Evolutionary conservation across 495 filamentous ascomycete genomes (phyloP).

Genomic region (Cairneyella variabilis): DNA sequence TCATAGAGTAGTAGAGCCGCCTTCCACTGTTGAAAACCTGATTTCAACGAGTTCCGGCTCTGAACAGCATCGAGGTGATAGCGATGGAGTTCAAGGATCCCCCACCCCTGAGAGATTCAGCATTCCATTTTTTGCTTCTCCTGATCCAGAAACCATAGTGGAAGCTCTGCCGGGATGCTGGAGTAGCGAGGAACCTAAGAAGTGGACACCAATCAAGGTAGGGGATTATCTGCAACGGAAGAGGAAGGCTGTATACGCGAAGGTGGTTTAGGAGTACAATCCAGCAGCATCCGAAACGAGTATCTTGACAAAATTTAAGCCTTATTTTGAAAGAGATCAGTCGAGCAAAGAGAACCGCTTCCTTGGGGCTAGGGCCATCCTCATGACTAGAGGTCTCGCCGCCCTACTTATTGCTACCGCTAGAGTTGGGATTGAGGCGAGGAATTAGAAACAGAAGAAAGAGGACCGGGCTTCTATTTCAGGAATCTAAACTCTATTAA

Average conservation of each 20-base stretch:
- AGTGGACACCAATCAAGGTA: slow-evolving; percentile 32
- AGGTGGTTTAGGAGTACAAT: no score
- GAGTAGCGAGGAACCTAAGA: slow-evolving; percentile 9
- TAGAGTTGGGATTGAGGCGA: no score
- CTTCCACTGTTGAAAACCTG: not conserved
- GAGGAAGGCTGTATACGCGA: not conserved
- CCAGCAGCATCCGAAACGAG: no score
- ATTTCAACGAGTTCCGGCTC: slow-evolving; percentile 1
- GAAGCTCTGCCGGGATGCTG: slow-evolving; percentile 50
- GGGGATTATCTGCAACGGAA: not conserved
- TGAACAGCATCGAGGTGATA: not conserved
- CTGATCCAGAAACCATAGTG: slow-evolving; percentile 48
- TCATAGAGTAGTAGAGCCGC: not conserved
- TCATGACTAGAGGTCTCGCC: no score
- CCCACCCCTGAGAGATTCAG: slow-evolving; percentile 51
- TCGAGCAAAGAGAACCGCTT: no score
- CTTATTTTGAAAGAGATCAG: no score
- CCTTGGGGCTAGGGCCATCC: no score
- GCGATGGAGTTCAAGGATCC: not conserved
- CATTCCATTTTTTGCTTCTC: slow-evolving; percentile 56
- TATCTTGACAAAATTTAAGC: no score
- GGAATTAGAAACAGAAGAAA: no score
- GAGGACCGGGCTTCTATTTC: no score
- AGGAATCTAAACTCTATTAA: no score
- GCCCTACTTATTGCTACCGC: no score